These are phyloP conservation scores for Aegilops tauschii DNA, from an alignment of 176 grass and related monocot genomes.

Conservation along the genomic window DNA sequence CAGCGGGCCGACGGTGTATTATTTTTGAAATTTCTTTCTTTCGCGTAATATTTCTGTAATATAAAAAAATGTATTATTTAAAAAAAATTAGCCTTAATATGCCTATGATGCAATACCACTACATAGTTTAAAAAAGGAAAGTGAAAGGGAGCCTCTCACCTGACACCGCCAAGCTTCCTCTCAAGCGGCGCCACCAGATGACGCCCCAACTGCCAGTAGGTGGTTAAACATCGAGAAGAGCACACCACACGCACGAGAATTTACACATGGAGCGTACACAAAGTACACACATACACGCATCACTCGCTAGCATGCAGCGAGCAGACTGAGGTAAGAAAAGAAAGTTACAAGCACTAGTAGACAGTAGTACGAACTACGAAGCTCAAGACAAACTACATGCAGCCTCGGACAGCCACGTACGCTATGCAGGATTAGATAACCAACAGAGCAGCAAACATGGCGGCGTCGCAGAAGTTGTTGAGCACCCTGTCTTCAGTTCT, in stretches of 20 bases:
- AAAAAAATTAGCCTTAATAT: no score
- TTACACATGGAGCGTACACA: neutral
- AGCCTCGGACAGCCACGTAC: slow-evolving; percentile 13
- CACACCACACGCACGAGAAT: neutral
- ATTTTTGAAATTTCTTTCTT: no score
- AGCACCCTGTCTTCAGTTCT: neutral
- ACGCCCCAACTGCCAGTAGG: neutral
- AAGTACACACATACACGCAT: neutral
- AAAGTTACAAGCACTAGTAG: neutral
- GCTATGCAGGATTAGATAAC: slow-evolving; percentile 22
- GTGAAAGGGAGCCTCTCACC: no score
- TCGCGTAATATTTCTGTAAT: no score
- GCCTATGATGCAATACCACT: no score
- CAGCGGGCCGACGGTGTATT: no score
- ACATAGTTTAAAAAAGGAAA: no score
- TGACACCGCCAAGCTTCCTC: no score
- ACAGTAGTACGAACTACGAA: neutral
- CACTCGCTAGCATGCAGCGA: neutral
- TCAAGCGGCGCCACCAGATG: no score
- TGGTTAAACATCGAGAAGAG: neutral
- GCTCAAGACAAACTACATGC: neutral
- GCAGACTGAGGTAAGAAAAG: neutral
- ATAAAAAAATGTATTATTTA: no score
- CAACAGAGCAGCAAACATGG: slow-evolving; percentile 35
- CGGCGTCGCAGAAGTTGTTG: neutral